phyloP scores from a whole-genome alignment of 176 grass and related monocot species.

The Stipa capillata region DNA sequence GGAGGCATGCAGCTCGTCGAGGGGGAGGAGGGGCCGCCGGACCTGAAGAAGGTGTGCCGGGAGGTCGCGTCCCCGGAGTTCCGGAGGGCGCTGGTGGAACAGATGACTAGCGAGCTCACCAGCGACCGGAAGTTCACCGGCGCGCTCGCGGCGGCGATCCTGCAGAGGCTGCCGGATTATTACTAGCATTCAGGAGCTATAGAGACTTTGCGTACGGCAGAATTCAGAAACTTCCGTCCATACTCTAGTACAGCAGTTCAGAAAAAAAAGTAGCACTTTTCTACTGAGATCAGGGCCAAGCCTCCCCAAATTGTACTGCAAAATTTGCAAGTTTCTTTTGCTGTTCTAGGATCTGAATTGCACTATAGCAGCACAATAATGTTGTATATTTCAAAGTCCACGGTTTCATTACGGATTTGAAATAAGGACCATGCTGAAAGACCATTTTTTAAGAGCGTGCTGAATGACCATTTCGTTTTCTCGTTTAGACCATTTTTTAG shows the following conservation, averaged over 20 bases:
- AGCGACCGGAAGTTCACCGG: slow-evolving; percentile 51
- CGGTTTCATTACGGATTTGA: neutral
- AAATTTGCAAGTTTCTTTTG: neutral
- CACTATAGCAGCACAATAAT: neutral
- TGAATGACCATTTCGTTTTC: no score
- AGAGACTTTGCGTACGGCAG: neutral
- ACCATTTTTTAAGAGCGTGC: no score
- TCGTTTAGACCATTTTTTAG: no score
- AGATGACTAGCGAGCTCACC: slow-evolving; percentile 61
- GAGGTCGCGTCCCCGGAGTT: slow-evolving; percentile 58
- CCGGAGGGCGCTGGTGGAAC: slow-evolving; percentile 41
- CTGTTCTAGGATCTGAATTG: neutral
- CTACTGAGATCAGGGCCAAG: neutral
- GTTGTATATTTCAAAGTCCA: neutral
- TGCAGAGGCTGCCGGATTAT: slow-evolving; percentile 36
- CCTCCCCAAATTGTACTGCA: neutral
- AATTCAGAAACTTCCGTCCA: no score
- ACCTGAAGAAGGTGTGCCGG: slow-evolving; percentile 27
- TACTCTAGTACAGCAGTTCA: neutral
- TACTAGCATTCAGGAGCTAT: neutral
- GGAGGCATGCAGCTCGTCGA: neutral
- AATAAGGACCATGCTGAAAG: no score
- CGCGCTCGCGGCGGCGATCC: slow-evolving; percentile 52
- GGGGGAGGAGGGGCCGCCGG: neutral
- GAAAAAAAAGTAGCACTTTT: neutral